Evolutionary conservation across 2,329 filamentous ascomycete genomes (phyloP), one percentile per base, ranked within the genome.

Genomic region (Chaetomium sp.): DNA sequence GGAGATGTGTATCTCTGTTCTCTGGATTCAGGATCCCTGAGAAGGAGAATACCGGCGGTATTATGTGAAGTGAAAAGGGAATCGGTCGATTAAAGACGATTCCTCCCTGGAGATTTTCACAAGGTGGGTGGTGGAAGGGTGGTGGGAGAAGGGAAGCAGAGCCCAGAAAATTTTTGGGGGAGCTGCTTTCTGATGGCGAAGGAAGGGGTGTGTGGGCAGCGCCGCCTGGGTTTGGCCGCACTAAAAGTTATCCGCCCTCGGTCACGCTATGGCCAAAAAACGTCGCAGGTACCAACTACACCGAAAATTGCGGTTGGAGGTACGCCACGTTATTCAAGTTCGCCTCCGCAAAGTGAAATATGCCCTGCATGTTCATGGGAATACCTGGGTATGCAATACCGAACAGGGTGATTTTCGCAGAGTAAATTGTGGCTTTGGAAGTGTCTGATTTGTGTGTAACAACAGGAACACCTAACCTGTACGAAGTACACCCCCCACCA

Each of bases 41-140:
- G 67, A 68, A 70, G 57, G 59, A 69, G 69, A 69, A 65, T 64
- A 65, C 60, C 65, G 63, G 60, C 50, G 64, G 63, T 62, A 68
- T 68, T 70, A 69, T 57, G 63, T 54, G 66, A 59, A 57, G 57
- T 63, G 64, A 66, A 31, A 70, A 67, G 67, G 64, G 67, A 69
- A 70, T 66, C 69, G 62, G 60, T 63, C 62, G 62, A 51, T 45
- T 60, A 57, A 63, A 65, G 60, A 63, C 58, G 62, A 67, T 68
- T 70, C 69, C 69, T 70, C 70, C 69, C 61, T 67, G 57, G 65
- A 53, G 64, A 62, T 67, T 65, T 70, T 70, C 67, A 69, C 69
- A 69, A 65, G 65, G 49, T 66, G 69, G 50, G 60, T 67, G 65
- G 67, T 64, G 64, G 65, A 67, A 63, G 58, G 62, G 64, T 70